Conservation (phyloP, 805 yeast genomes). For the Cyberlindnera americana region DNA sequence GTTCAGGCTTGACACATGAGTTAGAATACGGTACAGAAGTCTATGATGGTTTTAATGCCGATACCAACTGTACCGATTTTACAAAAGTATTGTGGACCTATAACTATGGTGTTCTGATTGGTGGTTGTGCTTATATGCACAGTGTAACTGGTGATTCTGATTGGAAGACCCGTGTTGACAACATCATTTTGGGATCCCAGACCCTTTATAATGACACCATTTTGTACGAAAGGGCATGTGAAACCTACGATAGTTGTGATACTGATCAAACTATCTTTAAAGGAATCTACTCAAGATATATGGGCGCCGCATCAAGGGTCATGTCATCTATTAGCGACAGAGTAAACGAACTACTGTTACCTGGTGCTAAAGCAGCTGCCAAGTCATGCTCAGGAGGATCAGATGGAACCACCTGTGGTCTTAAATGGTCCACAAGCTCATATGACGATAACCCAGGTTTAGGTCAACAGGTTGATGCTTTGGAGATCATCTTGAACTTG, state of each 20-base stretch:
- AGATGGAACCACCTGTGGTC: conserved; percentile 86
- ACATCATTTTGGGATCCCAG: conserved; percentile 25
- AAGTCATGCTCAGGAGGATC: conserved; percentile 81
- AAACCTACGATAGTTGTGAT: conserved; percentile 57
- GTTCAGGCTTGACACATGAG: conserved; percentile 41
- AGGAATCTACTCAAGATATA: conserved; percentile 72
- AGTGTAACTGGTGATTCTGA: conserved; percentile 58
- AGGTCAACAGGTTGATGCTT: conserved; percentile 87
- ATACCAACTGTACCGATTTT: conserved; percentile 55
- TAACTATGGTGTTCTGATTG: conserved; percentile 69
- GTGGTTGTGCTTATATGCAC: conserved; percentile 73
- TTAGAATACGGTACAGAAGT: conserved; percentile 36
- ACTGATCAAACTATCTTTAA: conserved; percentile 88
- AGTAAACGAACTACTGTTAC: conserved; percentile 33
- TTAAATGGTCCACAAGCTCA: conserved; percentile 58
- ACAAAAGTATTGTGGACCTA: conserved; percentile 73
- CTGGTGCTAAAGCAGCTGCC: conserved; percentile 72
- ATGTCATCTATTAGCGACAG: conserved; percentile 49
- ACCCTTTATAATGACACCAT: conserved; percentile 41
- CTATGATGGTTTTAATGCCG: conserved; percentile 69
- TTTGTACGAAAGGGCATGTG: conserved; percentile 87
- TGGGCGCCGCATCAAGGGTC: conserved; percentile 68
- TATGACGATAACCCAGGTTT: conserved; percentile 79
- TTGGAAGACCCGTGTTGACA: conserved; percentile 40
- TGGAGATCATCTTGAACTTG: conserved; percentile 55